Conservation (phyloP, 1,284 basidiomycete genomes). For the Irpex sp. region DNA sequence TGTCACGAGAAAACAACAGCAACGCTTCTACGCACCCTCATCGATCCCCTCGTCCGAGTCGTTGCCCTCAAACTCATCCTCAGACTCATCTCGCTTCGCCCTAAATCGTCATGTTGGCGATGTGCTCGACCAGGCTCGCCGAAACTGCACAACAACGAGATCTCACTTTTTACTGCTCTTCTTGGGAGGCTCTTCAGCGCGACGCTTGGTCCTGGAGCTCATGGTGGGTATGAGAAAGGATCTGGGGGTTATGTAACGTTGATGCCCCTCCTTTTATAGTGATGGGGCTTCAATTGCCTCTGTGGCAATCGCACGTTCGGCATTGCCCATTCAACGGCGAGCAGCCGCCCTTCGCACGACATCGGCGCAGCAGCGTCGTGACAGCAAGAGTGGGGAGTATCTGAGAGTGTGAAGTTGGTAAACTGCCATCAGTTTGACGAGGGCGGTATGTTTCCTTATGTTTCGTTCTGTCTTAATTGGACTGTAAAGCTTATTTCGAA, state of each 20-base stretch:
- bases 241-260: constrained; percentile 8
- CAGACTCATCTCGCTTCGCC: constrained; percentile 27
- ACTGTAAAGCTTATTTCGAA: no score
- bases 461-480: no score
- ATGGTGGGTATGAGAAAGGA: constrained; percentile 16
- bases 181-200: constrained; percentile 26
- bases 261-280: constrained; percentile 9
- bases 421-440: no score
- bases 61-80: constrained; percentile 26
- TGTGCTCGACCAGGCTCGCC: constrained; percentile 2
- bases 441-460: no score
- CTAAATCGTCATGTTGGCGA: constrained; percentile 17
- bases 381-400: no score
- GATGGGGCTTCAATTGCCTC: background rate
- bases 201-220: constrained; percentile 29
- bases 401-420: no score
- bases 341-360: background rate
- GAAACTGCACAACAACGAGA: background rate
- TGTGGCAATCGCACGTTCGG: background rate
- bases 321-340: background rate
- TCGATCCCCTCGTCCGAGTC: constrained; percentile 27
- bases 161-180: constrained; percentile 30
- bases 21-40: constrained; percentile 21
- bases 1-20: background rate
- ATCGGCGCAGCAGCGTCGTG: background rate